phyloP scores from a whole-genome alignment of 2,329 filamentous ascomycete genomes.

The Microthyrium microscopicum region DNA sequence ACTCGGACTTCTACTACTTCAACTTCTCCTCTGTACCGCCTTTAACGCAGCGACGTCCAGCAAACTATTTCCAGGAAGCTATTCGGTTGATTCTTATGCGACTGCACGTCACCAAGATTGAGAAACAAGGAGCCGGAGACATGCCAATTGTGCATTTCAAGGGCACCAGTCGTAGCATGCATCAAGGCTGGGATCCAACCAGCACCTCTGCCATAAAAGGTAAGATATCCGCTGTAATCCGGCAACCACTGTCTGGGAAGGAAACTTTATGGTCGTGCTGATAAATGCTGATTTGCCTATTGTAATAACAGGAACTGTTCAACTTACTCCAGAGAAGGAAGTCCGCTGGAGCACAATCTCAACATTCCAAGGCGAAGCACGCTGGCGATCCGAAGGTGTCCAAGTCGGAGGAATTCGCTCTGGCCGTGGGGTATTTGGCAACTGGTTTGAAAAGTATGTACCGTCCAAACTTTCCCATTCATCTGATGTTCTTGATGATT shows the following conservation, averaged over 20 bases:
- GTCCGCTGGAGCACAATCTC: conserved; percentile 59
- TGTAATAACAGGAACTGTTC: conserved; percentile 34
- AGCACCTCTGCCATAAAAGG: conserved; percentile 50
- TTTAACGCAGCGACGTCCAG: conserved; percentile 27
- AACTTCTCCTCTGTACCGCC: conserved; percentile 40
- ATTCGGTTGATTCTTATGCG: conserved; percentile 55
- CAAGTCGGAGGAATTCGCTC: conserved; percentile 53
- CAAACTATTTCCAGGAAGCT: conserved; percentile 47
- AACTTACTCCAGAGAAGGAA: conserved; percentile 51
- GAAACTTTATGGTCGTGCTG: no score
- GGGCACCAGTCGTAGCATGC: conserved; percentile 44
- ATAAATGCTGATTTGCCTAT: background rate
- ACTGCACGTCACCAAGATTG: conserved; percentile 42
- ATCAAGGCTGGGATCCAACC: conserved; percentile 51
- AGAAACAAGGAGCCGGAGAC: conserved; percentile 40
- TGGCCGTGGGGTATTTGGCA: conserved; percentile 52
- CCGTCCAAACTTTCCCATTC: background rate
- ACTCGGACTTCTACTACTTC: conserved; percentile 54
- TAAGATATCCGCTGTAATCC: conserved; percentile 18
- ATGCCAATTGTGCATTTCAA: conserved; percentile 52
- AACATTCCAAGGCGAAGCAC: conserved; percentile 45
- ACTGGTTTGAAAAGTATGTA: conserved; percentile 59
- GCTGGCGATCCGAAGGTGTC: conserved; percentile 62
- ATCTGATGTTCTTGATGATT: conserved; percentile 1
- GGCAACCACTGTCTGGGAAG: background rate